Base-by-base conservation (phyloP, 176 grass and related monocot genomes). In the Metroxylon sagu region DNA sequence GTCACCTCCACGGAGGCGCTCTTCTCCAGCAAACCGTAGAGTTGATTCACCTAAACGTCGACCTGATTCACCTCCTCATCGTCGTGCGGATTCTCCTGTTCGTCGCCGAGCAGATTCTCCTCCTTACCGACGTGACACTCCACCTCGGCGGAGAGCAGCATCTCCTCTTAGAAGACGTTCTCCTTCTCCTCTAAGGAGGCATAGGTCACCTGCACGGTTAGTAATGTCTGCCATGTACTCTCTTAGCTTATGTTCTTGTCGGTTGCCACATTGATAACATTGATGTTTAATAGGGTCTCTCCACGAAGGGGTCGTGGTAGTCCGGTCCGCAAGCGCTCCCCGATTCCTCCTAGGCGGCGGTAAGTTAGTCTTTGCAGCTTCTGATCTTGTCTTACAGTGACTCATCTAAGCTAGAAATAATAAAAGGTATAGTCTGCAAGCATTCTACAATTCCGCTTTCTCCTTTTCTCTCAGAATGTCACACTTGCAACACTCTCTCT, bases 101-200 rank as follows among this genome's bases (percentile, higher is more conserved):
- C 74, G 82, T 27, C 79, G 84, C 5, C 88, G 76, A 23, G 70
- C 63, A 64, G 93, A 98, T 76, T 89, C 93, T 52, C 50, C 65
- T 67, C 23, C 27, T 16, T 25, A 29, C 31, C 52, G 65, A 17
- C 65, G 23, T 55, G 65, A 54, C 5, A 67, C 51, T 19, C 28
- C 65, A 35, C 81, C 85, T 75, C 84, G 75, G 4, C 56, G 84
- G 48, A 88, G 84, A 53, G 62, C 72, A 50, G 61, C 66, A 73
- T 92, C 93, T 78, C 93, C 92, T 68, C 19, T 68, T 65, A 88
- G 93, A 78, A 98, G 87, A 54, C 84, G 76, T 35, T 98, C 94
- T 71, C 88, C 81, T 68, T 88, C 89, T 4, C 84, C 87, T n/a
- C 71, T 68, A 73, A 78, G 94, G 71, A 87, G 94, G 73, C 71